phyloP scores from a whole-genome alignment of 129 eudicot genomes.

The Artemisia annua region DNA sequence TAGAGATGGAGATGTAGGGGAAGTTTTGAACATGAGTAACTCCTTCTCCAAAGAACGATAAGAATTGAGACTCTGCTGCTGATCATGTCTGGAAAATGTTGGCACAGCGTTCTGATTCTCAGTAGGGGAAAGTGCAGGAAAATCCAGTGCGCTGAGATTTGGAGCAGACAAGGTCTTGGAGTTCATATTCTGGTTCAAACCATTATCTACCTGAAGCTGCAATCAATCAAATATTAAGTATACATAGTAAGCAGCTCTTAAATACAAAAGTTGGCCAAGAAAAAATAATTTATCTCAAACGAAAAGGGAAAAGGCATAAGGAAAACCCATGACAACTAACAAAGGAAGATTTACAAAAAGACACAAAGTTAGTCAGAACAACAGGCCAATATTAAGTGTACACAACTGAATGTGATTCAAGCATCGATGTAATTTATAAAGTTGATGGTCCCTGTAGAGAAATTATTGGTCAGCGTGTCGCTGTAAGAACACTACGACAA shows the following conservation, averaged over 20 bases:
- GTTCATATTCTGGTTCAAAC: constrained; percentile 44
- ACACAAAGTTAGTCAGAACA: too few species aligned
- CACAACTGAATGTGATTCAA: too few species aligned
- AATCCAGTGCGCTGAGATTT: constrained; percentile 55
- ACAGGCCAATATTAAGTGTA: too few species aligned
- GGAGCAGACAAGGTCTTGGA: constrained; percentile 62
- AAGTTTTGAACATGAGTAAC: constrained; percentile 45
- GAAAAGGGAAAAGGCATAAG: too few species aligned
- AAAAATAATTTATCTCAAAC: not conserved
- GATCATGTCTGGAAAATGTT: constrained; percentile 44
- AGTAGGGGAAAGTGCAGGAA: constrained; percentile 55
- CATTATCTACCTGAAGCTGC: constrained; percentile 69
- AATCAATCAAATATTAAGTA: constrained; percentile 19
- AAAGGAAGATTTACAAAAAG: too few species aligned
- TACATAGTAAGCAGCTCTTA: not conserved
- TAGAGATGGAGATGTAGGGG: constrained; percentile 48
- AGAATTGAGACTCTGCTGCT: constrained; percentile 43
- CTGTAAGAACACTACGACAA: too few species aligned
- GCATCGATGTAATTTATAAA: too few species aligned
- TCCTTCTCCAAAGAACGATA: constrained; percentile 54
- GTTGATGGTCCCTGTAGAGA: too few species aligned
- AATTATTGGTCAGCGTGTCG: too few species aligned
- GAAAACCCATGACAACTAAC: too few species aligned
- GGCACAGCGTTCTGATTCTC: constrained; percentile 41
- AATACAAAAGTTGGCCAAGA: not conserved